Evolutionary conservation across 1,284 basidiomycete species (phyloP).

Genomic region (Cronartium quercuum): DNA sequence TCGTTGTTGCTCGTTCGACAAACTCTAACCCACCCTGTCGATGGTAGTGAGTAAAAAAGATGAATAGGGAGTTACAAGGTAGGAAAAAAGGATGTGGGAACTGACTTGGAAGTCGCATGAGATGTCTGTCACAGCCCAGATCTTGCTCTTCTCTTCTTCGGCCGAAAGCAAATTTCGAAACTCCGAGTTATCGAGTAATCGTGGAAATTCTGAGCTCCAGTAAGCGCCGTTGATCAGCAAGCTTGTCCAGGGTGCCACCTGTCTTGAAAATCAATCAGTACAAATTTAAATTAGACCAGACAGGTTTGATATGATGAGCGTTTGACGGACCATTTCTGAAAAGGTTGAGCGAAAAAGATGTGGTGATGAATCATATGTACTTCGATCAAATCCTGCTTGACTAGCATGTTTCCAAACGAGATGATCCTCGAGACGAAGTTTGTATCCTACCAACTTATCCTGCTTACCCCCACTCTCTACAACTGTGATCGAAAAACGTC

Average conservation of each 20-base stretch:
- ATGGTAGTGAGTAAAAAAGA: slow-evolving; percentile 7
- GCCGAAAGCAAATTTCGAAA: slow-evolving; percentile 57
- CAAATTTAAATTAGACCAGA: slow-evolving; percentile 29
- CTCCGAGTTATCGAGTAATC: slow-evolving; percentile 66
- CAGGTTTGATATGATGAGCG: neutral
- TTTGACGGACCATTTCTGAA: slow-evolving; percentile 57
- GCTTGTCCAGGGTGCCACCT: slow-evolving; percentile 77
- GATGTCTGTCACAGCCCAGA: slow-evolving; percentile 67
- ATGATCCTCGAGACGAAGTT: slow-evolving; percentile 16
- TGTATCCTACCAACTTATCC: slow-evolving; percentile 21
- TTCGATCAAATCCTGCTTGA: slow-evolving; percentile 56
- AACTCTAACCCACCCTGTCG: slow-evolving; percentile 74
- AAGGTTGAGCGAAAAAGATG: slow-evolving; percentile 63
- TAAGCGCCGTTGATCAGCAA: slow-evolving; percentile 77
- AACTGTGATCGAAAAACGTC: neutral
- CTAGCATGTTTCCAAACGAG: slow-evolving; percentile 41
- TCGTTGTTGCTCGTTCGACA: slow-evolving; percentile 65
- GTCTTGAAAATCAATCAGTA: neutral
- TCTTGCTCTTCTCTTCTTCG: slow-evolving; percentile 54
- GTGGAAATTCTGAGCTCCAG: slow-evolving; percentile 69
- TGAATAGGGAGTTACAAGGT: neutral
- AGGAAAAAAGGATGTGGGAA: slow-evolving; percentile 5
- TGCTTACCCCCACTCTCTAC: neutral
- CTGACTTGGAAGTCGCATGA: slow-evolving; percentile 71
- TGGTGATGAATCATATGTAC: slow-evolving; percentile 67